Evolutionary conservation across 75 land plant genomes (phyloP), one percentile per base, ranked within the genome.

Genomic region (Sequoia sempervirens): DNA sequence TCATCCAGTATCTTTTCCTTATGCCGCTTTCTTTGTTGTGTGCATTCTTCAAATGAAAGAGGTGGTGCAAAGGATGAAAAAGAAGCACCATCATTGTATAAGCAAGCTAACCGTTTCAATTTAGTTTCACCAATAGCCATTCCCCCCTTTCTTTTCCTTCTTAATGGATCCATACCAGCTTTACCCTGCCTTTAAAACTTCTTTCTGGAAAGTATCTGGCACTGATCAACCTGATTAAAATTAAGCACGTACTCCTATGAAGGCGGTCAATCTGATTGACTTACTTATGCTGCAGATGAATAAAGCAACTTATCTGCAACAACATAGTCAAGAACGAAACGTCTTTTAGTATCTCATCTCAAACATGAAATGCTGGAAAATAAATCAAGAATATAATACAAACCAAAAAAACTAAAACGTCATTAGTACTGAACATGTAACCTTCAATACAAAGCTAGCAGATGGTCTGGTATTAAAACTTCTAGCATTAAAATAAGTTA

Each of bases 1-100:
- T 78, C 80, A 20, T 78, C 80, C 80, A 43, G 45, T 28, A 78
- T 78, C 82, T 50, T 54, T 54, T 80, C 82, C 23, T 80, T 80
- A 2, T n/a, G 46, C 11, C 82, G 56, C 61, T 80, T 80, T 34
- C 82, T 80, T 52, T 47, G 64, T 26, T 80, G 82, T 32, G 73
- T 69, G 73, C 73, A 69, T 69, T 69, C 73, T 41, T 78, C 80
- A 32, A 54, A 80, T 26, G 56, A 53, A 53, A 53, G 40, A 32
- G n/a, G 37, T 18, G 61, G 1, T 8, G 82, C 82, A 26, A 78
- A 78, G 45, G 80, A 36, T 53, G 82, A 9, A 30, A 12, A 53
- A 52, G 61, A 80, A 23, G 38, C 61, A 34, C 61, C 40, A 52
- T 50, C 82, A 80, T 30, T 6, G 15, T 18, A 34, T 80, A 12